phyloP scores from a whole-genome alignment of 2,329 filamentous ascomycete species.

The Rutstroemia sydowiana region DNA sequence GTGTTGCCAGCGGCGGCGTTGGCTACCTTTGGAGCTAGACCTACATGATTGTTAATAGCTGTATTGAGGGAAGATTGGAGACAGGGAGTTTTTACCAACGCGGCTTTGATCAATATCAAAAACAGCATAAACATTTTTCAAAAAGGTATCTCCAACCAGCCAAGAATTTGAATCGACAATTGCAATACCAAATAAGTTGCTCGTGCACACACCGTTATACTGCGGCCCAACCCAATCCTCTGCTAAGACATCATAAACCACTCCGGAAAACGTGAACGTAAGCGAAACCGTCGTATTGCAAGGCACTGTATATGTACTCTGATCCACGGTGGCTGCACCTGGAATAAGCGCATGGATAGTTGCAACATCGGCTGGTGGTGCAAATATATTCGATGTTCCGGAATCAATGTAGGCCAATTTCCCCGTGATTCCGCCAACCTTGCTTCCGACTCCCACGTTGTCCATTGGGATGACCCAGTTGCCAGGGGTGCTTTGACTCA shows the following conservation, averaged over 20 bases:
- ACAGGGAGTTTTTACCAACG: too few species aligned
- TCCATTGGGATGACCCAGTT: slow-evolving; percentile 70
- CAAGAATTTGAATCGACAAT: slow-evolving; percentile 53
- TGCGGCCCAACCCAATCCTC: slow-evolving; percentile 60
- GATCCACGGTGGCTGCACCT: slow-evolving; percentile 44
- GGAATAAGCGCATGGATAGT: slow-evolving; percentile 62
- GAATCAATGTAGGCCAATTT: slow-evolving; percentile 72
- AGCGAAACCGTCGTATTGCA: slow-evolving; percentile 58
- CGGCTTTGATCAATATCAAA: slow-evolving; percentile 67
- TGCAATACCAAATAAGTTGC: slow-evolving; percentile 67
- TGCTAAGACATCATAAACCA: slow-evolving; percentile 57
- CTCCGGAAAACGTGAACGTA: slow-evolving; percentile 60
- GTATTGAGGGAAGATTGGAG: too few species aligned
- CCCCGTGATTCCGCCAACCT: slow-evolving; percentile 38
- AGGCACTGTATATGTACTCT: slow-evolving; percentile 62
- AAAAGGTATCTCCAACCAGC: slow-evolving; percentile 78
- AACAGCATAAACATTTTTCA: slow-evolving; percentile 84
- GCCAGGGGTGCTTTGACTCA: slow-evolving; percentile 37
- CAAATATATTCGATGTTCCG: slow-evolving; percentile 73
- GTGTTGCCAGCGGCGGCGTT: too few species aligned
- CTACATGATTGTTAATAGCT: too few species aligned
- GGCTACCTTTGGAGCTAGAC: too few species aligned
- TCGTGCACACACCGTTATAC: slow-evolving; percentile 45
- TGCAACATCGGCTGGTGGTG: slow-evolving; percentile 58
- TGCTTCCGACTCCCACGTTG: slow-evolving; percentile 55